Percentiles rank a stretch among this genome's conserved stretches.
These are phyloP conservation scores for Perilla frutescens DNA, from an alignment of 257 asterid genomes.

Conservation along the genomic window DNA sequence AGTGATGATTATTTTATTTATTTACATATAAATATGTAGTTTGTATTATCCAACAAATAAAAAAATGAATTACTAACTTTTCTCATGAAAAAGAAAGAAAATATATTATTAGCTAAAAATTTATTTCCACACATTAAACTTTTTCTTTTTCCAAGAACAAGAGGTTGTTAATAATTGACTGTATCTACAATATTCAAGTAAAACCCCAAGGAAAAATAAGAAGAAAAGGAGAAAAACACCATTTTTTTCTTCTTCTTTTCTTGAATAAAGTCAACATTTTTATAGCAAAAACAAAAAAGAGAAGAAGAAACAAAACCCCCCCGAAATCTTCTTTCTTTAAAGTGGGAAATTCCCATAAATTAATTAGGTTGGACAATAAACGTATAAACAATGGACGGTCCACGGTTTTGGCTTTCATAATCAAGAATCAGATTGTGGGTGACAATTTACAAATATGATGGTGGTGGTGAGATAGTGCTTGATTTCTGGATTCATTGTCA, in stretches of 20 bases:
- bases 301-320: slow-evolving; percentile 27
- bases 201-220: background rate
- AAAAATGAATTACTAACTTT: background rate
- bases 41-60: background rate
- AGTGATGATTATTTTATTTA: background rate
- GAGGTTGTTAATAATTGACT: slow-evolving; percentile 9
- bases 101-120: background rate
- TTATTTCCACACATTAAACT: background rate
- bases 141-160: background rate
- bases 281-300: background rate
- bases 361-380: background rate
- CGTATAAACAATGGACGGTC: slow-evolving; percentile 36
- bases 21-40: background rate
- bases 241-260: slow-evolving; percentile 18
- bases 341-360: slow-evolving; percentile 27
- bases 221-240: background rate
- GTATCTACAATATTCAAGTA: background rate
- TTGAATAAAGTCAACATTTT: slow-evolving; percentile 19
- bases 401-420: slow-evolving; percentile 36
- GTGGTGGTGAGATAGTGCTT: slow-evolving; percentile 34
- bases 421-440: background rate
- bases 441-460: slow-evolving; percentile 16
- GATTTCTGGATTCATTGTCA: slow-evolving; percentile 21
- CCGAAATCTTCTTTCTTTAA: slow-evolving; percentile 26
- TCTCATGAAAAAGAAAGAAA: background rate